Base-by-base conservation (phyloP, 2,329 filamentous ascomycete genomes). In the Aspergillus sergii region DNA sequence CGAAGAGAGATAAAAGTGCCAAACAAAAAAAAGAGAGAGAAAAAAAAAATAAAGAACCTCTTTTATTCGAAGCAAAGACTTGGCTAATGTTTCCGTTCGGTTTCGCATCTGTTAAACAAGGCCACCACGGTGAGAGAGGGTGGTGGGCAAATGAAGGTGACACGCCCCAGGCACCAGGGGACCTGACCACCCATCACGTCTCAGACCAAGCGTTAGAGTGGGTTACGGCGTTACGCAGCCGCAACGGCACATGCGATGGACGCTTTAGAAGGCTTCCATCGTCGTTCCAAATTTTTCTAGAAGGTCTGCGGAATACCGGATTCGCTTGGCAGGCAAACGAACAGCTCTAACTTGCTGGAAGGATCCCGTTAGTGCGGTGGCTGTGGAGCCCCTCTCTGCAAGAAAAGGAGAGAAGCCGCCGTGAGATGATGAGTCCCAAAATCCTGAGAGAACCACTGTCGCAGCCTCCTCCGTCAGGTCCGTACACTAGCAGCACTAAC, bases 221-320 rank as follows among this genome's bases (percentile, higher is more conserved):
- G 50, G 57, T 63, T 58, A 62, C 56, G 59, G 45, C 57, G 61
- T 55, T 57, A 65, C 63, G 63, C 65, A 62, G 62, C 60, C 50
- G 58, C 61, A 57, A 59, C 58, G 66, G 62, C 58, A 66, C 60
- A 66, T 65, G 57, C 57, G 50, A 59, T 26, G 48, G 58, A 43
- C 55, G 62, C 57, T 60, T 61, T 63, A 64, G 63, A 63, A 65
- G 58, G 39, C 65, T 65, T 64, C 65, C 65, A 65, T 65, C 26
- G 34, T 41, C 41, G 54, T 68, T 65, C 63, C 61, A 57, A 64
- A 57, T 16, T 61, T 60, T 68, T 68, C 66, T 68, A 65, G 66
- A 70, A 70, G 68, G 59, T 61, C 63, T 58, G 19, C 60, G 58
- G 68, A 70, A 68, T 62, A 51, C 67, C 64, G 63, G 62, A 59